Percentiles rank a stretch among this genome's conserved stretches.
These are phyloP conservation scores for Fusarium solani-melongenae DNA, from an alignment of 2,329 filamentous ascomycete genomes.

Conservation along the genomic window DNA sequence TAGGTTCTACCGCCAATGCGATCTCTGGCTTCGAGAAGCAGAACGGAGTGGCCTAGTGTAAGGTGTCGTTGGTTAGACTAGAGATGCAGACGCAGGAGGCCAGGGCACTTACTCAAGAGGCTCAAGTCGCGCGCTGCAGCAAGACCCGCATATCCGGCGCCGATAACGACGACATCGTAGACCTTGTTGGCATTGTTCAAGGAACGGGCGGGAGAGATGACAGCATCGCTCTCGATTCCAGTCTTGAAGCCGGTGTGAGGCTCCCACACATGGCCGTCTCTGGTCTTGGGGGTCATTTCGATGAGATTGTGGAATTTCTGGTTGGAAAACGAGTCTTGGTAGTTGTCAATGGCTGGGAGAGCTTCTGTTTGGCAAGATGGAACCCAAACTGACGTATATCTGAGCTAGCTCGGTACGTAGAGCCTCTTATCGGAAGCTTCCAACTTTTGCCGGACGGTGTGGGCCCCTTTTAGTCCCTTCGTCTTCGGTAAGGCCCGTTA, in stretches of 20 bases:
- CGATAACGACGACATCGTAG: constrained; percentile 33
- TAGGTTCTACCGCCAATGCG: constrained; percentile 47
- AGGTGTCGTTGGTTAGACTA: background rate
- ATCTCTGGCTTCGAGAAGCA: constrained; percentile 52
- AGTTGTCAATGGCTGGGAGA: background rate
- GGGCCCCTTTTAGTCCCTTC: background rate
- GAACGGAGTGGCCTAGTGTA: constrained; percentile 27
- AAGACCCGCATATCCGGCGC: constrained; percentile 36
- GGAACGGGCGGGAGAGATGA: constrained; percentile 5
- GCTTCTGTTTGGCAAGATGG: background rate
- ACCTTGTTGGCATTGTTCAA: background rate
- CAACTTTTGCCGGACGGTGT: background rate
- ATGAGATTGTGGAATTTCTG: background rate
- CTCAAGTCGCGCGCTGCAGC: constrained; percentile 30
- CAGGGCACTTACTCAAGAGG: background rate
- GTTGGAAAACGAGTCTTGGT: background rate
- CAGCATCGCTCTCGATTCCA: constrained; percentile 19
- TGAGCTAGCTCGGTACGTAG: background rate
- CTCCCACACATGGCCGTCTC: constrained; percentile 14
- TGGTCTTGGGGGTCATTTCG: constrained; percentile 14
- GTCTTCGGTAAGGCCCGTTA: background rate
- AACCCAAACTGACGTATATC: background rate
- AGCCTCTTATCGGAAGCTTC: background rate
- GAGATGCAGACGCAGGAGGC: background rate
- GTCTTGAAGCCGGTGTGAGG: constrained; percentile 2